Evolutionary conservation across 1,284 basidiomycete genomes (phyloP).

Genomic region (Ganoderma resinaceum): DNA sequence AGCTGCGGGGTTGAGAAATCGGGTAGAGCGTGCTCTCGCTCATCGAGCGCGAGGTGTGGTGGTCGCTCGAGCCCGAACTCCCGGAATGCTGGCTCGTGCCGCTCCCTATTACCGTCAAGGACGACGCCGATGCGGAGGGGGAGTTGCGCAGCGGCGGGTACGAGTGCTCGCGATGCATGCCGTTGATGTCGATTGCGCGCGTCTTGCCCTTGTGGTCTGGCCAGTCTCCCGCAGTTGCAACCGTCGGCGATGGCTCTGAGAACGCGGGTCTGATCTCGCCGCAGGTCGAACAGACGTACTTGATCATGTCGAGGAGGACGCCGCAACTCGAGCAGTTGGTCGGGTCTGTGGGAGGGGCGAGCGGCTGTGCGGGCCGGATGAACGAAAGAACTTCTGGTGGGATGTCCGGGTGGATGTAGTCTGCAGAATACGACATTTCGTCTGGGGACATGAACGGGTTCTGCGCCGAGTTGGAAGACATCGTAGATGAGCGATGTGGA

Average conservation of each 20-base stretch:
- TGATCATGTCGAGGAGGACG: conserved; percentile 73
- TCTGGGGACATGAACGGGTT: conserved; percentile 29
- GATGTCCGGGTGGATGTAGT: conserved; percentile 48
- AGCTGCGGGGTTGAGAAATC: neutral
- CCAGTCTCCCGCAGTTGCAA: conserved; percentile 13
- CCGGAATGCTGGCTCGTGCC: conserved; percentile 17
- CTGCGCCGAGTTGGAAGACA: neutral
- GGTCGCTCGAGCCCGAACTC: conserved; percentile 25
- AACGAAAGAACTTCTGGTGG: conserved; percentile 63
- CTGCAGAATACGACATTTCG: conserved; percentile 26
- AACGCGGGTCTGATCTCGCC: conserved; percentile 69
- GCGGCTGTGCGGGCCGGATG: conserved; percentile 45
- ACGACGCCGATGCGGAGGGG: conserved; percentile 46
- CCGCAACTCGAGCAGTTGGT: conserved; percentile 87
- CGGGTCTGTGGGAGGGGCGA: conserved; percentile 68
- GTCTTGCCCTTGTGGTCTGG: conserved; percentile 40
- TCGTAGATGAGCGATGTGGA: conserved; percentile 46
- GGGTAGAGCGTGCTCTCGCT: conserved; percentile 28
- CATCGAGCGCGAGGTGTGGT: conserved; percentile 25
- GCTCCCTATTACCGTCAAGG: conserved; percentile 39
- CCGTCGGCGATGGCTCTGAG: conserved; percentile 19
- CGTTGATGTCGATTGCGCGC: conserved; percentile 24
- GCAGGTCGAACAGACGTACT: conserved; percentile 88
- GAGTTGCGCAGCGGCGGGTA: conserved; percentile 31
- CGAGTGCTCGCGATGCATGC: conserved; percentile 19